These are phyloP conservation scores for Didymellaceae sp. DNA, from an alignment of 2,329 filamentous ascomycete genomes.

Conservation along the genomic window DNA sequence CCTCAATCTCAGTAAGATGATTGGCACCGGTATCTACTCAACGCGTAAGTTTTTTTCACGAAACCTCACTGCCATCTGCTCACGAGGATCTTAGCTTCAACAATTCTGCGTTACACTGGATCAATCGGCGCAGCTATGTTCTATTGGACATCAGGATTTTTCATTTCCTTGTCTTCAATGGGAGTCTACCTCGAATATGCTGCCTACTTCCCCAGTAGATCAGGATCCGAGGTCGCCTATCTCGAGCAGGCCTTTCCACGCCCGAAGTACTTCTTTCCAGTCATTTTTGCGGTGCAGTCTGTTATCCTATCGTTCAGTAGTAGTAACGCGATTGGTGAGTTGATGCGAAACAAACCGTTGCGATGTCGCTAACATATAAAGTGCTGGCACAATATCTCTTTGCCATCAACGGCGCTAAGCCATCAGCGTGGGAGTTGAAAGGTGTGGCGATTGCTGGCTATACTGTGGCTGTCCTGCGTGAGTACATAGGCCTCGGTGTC, in stretches of 20 bases:
- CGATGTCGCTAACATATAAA: constrained; percentile 20
- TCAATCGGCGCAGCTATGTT: constrained; percentile 68
- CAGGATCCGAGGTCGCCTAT: constrained; percentile 71
- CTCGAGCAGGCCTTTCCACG: constrained; percentile 71
- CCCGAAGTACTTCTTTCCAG: constrained; percentile 69
- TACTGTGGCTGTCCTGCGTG: constrained; percentile 63
- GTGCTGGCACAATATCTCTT: constrained; percentile 70
- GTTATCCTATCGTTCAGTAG: constrained; percentile 71
- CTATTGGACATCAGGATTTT: constrained; percentile 69
- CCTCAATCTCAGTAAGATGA: constrained; percentile 67
- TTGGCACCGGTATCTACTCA: constrained; percentile 69
- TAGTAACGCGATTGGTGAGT: constrained; percentile 65
- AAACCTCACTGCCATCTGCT: background rate
- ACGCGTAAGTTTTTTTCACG: constrained; percentile 60
- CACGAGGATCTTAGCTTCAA: constrained; percentile 53
- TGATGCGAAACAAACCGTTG: background rate
- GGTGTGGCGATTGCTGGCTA: constrained; percentile 71
- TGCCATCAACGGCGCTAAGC: constrained; percentile 58
- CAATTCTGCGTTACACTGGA: constrained; percentile 65
- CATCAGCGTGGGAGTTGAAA: constrained; percentile 69
- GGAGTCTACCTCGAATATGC: constrained; percentile 69
- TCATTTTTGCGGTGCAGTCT: constrained; percentile 68
- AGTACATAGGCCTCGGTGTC: constrained; percentile 27
- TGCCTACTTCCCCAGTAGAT: constrained; percentile 70
- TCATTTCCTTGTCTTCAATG: constrained; percentile 64